Conservation (phyloP, 2,329 filamentous ascomycete species). For the Aspergillus texensis region DNA sequence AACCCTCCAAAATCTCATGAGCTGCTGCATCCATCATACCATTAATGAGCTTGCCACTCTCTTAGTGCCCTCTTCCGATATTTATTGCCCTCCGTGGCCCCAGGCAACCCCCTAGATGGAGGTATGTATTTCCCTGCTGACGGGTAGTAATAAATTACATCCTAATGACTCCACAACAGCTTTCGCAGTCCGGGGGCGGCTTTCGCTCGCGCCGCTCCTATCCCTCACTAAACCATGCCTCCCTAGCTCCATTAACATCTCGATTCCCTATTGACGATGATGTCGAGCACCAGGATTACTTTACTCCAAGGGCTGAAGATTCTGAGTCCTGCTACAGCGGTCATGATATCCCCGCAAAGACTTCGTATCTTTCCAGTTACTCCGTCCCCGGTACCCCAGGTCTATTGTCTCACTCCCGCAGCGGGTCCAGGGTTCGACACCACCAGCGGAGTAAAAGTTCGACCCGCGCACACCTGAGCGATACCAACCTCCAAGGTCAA, state of each 20-base stretch:
- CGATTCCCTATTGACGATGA: slow-evolving; percentile 57
- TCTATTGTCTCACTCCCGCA: slow-evolving; percentile 47
- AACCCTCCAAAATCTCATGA: slow-evolving; percentile 4
- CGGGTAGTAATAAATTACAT: not conserved
- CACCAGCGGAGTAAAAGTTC: slow-evolving; percentile 39
- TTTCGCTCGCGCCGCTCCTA: slow-evolving; percentile 57
- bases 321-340: slow-evolving; percentile 1
- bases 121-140: slow-evolving; percentile 16
- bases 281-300: slow-evolving; percentile 39
- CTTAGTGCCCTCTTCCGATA: not conserved
- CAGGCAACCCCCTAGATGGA: slow-evolving; percentile 21
- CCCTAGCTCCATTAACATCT: slow-evolving; percentile 61
- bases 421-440: slow-evolving; percentile 38
- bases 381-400: slow-evolving; percentile 47
- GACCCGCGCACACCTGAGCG: slow-evolving; percentile 37
- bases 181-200: slow-evolving; percentile 27
- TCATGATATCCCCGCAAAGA: slow-evolving; percentile 34
- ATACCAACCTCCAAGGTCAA: slow-evolving; percentile 37
- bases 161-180: slow-evolving; percentile 23
- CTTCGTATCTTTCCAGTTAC: slow-evolving; percentile 45
- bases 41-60: not conserved
- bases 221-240: slow-evolving; percentile 61
- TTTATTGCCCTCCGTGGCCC: not conserved
- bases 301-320: slow-evolving; percentile 24
- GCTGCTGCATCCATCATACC: slow-evolving; percentile 5